Conservation (phyloP, 192 early-diverging fungal genomes). For the Rhizophagus prolifer region DNA sequence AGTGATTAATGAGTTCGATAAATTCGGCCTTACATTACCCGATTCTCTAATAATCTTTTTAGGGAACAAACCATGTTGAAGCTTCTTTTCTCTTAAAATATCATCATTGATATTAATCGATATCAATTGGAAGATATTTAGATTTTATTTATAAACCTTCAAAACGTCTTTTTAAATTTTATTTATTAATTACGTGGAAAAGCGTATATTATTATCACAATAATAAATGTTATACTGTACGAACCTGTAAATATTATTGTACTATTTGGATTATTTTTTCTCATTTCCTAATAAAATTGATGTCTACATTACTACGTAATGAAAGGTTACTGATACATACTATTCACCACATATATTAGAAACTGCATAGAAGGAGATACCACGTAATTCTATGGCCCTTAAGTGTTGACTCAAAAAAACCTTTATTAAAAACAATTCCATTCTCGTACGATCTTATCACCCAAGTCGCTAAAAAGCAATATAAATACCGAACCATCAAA, state of each 20-base stretch:
- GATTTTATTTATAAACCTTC: conserved; percentile 30
- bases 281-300: conserved; percentile 48
- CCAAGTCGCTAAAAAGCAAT: conserved; percentile 44
- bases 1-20: no score
- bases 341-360: conserved; percentile 87
- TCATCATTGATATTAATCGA: conserved; percentile 40
- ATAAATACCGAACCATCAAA: conserved; percentile 46
- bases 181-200: not conserved
- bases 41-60: no score
- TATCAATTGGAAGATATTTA: conserved; percentile 38
- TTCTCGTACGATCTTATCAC: conserved; percentile 46
- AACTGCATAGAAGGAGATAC: conserved; percentile 66
- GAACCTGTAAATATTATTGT: conserved; percentile 50
- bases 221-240: not conserved
- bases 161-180: conserved; percentile 34
- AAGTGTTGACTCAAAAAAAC: conserved; percentile 57
- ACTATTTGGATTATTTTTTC: conserved; percentile 43
- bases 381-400: conserved; percentile 51
- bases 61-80: conserved; percentile 38
- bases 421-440: conserved; percentile 73
- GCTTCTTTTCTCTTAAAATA: conserved; percentile 34
- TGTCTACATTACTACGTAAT: conserved; percentile 44
- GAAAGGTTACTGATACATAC: conserved; percentile 60
- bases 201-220: not conserved
- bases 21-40: no score